A percentile compares a stretch with the other conserved stretches of the same genome.
Evolutionary conservation across 2,329 filamentous ascomycete species (phyloP).

Genomic region (Celoporthe dispersa): DNA sequence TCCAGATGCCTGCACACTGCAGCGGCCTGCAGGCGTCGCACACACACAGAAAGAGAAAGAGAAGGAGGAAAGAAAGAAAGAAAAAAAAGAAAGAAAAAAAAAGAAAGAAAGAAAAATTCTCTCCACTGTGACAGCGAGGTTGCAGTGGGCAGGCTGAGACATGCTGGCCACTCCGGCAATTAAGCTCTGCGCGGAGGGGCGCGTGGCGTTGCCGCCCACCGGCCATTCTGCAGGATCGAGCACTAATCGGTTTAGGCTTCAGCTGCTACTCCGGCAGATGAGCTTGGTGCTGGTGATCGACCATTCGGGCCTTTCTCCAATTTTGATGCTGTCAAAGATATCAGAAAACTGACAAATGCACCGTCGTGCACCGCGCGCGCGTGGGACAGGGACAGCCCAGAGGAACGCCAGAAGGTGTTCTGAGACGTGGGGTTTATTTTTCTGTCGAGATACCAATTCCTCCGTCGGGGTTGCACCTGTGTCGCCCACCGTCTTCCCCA

Average conservation of each 20-base stretch:
- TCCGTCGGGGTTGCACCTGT: not conserved
- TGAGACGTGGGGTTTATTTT: not conserved
- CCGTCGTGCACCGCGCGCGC: not conserved
- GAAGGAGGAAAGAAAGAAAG: no score
- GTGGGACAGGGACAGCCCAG: not conserved
- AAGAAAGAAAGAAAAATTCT: no score
- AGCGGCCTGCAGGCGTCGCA: not conserved
- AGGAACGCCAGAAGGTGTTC: not conserved
- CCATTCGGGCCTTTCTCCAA: slow-evolving; percentile 4
- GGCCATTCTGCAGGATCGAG: not conserved
- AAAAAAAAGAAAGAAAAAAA: no score
- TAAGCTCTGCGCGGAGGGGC: not conserved
- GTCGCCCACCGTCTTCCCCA: not conserved
- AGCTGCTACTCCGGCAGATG: not conserved
- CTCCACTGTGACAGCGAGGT: not conserved
- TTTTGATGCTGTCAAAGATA: not conserved
- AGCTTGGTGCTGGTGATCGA: not conserved
- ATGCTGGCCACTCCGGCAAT: no score
- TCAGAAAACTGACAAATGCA: not conserved
- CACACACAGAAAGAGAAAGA: no score
- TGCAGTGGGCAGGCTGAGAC: not conserved
- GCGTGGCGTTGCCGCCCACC: not conserved
- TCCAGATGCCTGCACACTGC: not conserved
- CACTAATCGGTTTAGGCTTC: not conserved
- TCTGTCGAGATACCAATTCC: not conserved